phyloP scores from a whole-genome alignment of 176 grass and related monocot genomes.

The Ampelocalamus luodianensis region DNA sequence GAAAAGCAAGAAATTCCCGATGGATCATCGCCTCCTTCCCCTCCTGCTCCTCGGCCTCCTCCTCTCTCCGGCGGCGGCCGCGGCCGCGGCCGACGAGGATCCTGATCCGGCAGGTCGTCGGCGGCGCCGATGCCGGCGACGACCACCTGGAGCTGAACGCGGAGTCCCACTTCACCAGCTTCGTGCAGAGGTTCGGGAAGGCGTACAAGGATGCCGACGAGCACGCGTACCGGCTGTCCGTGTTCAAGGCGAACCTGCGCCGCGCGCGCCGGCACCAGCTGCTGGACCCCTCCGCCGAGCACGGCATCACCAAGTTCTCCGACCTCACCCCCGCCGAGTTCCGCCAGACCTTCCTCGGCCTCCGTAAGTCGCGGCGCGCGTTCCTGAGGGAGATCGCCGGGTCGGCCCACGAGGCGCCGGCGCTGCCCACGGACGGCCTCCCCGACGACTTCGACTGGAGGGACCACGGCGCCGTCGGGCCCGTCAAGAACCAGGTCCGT shows the following conservation, averaged over 20 bases:
- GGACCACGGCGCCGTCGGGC: constrained; percentile 75
- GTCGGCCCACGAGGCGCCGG: constrained; percentile 65
- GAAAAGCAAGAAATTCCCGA: constrained; percentile 36
- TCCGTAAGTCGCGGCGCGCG: constrained; percentile 49
- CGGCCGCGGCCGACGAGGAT: constrained; percentile 36
- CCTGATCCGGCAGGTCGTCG: constrained; percentile 79
- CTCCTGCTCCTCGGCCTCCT: constrained; percentile 36
- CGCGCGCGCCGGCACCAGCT: constrained; percentile 71
- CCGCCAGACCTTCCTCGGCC: constrained; percentile 66
- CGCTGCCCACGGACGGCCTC: constrained; percentile 76
- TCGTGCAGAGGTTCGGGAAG: constrained; percentile 71
- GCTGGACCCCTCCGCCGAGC: constrained; percentile 79
- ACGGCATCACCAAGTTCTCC: constrained; percentile 90
- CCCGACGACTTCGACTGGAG: constrained; percentile 90
- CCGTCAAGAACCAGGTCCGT: constrained; percentile 84
- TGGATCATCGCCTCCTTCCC: constrained; percentile 53
- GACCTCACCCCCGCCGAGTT: constrained; percentile 91
- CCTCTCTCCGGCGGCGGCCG: constrained; percentile 15
- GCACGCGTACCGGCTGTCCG: constrained; percentile 71
- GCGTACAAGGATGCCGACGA: constrained; percentile 72
- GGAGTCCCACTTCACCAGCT: constrained; percentile 71
- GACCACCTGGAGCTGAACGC: constrained; percentile 62
- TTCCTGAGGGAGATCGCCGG: constrained; percentile 45
- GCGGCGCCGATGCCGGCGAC: constrained; percentile 33
- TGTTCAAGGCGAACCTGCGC: constrained; percentile 85